Evolutionary conservation across 345 rosid species (phyloP), one percentile per base, ranked within the genome.

Genomic region (Acer saccharum): DNA sequence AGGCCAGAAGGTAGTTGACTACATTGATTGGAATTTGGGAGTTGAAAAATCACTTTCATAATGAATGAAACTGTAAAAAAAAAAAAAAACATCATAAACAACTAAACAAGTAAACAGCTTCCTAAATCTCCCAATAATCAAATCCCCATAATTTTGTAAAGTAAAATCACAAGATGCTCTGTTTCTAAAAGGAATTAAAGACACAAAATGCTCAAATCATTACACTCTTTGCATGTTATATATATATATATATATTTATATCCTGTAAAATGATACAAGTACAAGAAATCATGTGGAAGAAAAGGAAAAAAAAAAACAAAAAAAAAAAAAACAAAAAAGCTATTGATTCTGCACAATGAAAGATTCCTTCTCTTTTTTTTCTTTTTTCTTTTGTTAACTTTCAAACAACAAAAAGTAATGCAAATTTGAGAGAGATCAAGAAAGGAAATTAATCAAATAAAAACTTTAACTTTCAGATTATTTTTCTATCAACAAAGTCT

Each of bases 21-120:
- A 4, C 27, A 81, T 82, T 80, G 63, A 77, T 72, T 68, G 72
- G 65, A 29, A 29, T 29, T 29, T 29, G 32, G 32, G 32, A 17
- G 77, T 68, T 75, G 69, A 84, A 35, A 17, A 6, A 35, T 83
- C 87, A 83, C 84, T 80, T 69, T 86, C 86, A 64, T 60, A 39
- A 35, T 68, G 25, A 23, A 46, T 54, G 27, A 9, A 41, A 27
- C 27, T 2, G 23, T 41, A 25, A 25, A 25, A 25, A 25, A 25
- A 27, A 27, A 43, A 35, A 23, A 32, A 35, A 35, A 35, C 39
- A 35, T 35, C 39, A 35, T 35, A 35, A 35, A 35, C 39, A 35
- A 35, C 39, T 35, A 35, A 35, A 35, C 39, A 35, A 35, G 7
- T 35, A 35, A 35, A 35, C 39, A 35, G 5, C 39, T 35, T 35